Evolutionary conservation across 805 yeast species (phyloP).

Genomic region (Danielozyma ontarioensis): DNA sequence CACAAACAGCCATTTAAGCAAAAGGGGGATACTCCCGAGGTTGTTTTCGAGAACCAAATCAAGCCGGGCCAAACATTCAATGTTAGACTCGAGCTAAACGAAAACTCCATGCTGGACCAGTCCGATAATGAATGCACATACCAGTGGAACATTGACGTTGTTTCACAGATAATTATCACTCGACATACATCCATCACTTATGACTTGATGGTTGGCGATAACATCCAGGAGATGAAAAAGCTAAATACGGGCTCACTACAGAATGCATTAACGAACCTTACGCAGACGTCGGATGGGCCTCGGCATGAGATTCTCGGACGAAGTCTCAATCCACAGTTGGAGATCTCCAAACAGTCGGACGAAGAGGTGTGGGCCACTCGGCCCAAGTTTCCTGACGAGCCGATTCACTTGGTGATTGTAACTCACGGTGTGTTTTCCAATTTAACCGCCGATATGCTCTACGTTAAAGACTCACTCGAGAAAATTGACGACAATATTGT

Average conservation of each 20-base stretch:
- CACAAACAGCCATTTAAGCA: conserved; percentile 15
- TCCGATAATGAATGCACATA: conserved; percentile 12
- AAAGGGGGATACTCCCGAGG: conserved; percentile 18
- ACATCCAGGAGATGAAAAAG: conserved; percentile 26
- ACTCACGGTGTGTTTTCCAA: conserved; percentile 43
- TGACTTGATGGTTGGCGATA: conserved; percentile 35
- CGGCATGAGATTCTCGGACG: background rate
- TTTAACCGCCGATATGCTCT: conserved; percentile 41
- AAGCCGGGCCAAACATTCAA: conserved; percentile 71
- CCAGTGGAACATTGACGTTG: conserved; percentile 34
- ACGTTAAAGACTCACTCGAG: conserved; percentile 30
- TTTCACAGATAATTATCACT: conserved; percentile 39
- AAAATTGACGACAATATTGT: conserved; percentile 27
- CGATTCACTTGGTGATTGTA: conserved; percentile 36
- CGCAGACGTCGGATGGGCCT: conserved; percentile 1
- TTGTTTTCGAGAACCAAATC: conserved; percentile 37
- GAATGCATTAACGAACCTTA: conserved; percentile 4
- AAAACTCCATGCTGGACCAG: conserved; percentile 26
- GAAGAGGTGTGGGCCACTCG: conserved; percentile 30
- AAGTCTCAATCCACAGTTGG: conserved; percentile 17
- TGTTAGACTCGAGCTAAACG: conserved; percentile 47
- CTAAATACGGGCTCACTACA: conserved; percentile 21
- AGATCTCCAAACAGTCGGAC: conserved; percentile 20
- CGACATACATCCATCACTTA: conserved; percentile 23
- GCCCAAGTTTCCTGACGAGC: conserved; percentile 20